Percentiles rank a stretch among this genome's conserved stretches.
phyloP scores from a whole-genome alignment of 2,329 filamentous ascomycete species.

The Colletotrichum musae region DNA sequence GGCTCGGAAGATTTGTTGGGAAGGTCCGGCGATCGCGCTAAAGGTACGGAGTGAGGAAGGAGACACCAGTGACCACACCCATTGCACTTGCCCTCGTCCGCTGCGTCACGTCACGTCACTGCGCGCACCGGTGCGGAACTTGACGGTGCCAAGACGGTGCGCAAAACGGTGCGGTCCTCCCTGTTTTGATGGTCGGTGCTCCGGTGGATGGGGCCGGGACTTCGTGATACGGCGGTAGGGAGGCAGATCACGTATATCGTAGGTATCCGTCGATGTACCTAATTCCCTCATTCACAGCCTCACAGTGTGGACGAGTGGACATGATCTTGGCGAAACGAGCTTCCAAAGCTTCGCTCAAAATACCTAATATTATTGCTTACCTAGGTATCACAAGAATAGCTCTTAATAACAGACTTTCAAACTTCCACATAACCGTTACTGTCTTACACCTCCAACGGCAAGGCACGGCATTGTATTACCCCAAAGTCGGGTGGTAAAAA shows the following conservation, averaged over 20 bases:
- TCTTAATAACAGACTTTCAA: no score
- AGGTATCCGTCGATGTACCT: not conserved
- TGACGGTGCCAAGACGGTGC: slow-evolving; percentile 12
- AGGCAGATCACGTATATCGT: not conserved
- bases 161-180: slow-evolving; percentile 19
- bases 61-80: no score
- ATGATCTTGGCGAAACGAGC: slow-evolving; percentile 23
- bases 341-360: slow-evolving; percentile 8
- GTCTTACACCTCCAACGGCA: no score
- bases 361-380: not conserved
- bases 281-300: no score
- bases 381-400: not conserved
- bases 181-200: slow-evolving; percentile 17
- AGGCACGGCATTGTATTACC: no score
- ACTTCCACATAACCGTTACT: not conserved
- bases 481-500: not conserved
- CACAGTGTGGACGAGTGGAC: slow-evolving; percentile 15
- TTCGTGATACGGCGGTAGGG: not conserved
- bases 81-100: no score
- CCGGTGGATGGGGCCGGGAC: slow-evolving; percentile 6
- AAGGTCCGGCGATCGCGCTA: slow-evolving; percentile 37
- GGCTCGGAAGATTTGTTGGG: slow-evolving; percentile 37
- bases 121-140: slow-evolving; percentile 5
- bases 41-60: not conserved
- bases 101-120: slow-evolving; percentile 14